Percentiles rank a stretch among this genome's conserved stretches.
phyloP scores from a whole-genome alignment of 1,284 basidiomycete species.

The Puccinia horiana region DNA sequence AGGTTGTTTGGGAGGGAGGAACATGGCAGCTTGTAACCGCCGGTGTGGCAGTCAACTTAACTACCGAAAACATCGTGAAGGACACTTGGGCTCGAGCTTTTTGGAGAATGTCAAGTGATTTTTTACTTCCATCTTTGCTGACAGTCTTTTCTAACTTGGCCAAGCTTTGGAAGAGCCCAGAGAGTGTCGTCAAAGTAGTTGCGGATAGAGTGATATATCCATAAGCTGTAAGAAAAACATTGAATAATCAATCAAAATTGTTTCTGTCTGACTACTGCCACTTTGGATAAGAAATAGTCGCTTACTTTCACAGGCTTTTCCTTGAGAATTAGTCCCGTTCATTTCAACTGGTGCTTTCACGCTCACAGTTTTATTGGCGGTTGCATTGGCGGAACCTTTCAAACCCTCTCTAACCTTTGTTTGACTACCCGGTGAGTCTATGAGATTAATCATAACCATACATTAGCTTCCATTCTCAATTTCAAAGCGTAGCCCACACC shows the following conservation, averaged over 20 bases:
- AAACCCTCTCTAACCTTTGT: neutral
- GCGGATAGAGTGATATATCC: conserved; percentile 31
- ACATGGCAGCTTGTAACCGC: conserved; percentile 22
- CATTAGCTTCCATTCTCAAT: neutral
- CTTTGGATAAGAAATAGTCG: neutral
- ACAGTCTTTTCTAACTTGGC: conserved; percentile 26
- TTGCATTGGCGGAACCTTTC: neutral
- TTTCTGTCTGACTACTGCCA: neutral
- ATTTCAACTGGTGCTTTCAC: conserved; percentile 18
- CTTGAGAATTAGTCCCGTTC: conserved; percentile 27
- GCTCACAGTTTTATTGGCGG: neutral
- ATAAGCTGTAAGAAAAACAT: conserved; percentile 18
- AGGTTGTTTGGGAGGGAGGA: conserved; percentile 27
- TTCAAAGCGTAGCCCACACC: neutral
- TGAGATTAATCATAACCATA: neutral
- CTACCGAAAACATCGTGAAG: conserved; percentile 36
- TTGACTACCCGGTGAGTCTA: conserved; percentile 21
- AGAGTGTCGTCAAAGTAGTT: conserved; percentile 32
- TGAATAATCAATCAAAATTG: neutral
- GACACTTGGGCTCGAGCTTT: conserved; percentile 10
- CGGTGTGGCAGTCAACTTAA: conserved; percentile 30
- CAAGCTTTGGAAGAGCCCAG: conserved; percentile 24
- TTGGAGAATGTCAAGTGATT: conserved; percentile 16
- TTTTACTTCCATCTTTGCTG: conserved; percentile 8
- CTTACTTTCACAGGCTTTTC: conserved; percentile 33